These are phyloP conservation scores for Phaeodactylum tricornutum DNA, from an alignment of 108 stramenopile species.

Conservation along the genomic window DNA sequence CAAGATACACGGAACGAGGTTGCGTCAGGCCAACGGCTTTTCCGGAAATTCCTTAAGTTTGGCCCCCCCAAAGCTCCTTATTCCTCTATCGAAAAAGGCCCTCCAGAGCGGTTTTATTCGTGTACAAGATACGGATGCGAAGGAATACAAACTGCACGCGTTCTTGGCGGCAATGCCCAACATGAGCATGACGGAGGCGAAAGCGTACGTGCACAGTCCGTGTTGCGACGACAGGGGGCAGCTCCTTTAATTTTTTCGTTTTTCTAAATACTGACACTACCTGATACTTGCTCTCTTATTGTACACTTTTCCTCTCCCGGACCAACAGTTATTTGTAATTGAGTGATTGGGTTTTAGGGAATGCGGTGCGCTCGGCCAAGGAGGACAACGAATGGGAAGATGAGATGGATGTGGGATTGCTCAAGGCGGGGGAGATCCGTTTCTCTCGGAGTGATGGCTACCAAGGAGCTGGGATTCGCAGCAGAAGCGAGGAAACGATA, in stretches of 20 bases:
- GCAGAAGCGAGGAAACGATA: not conserved
- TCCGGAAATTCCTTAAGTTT: conserved; percentile 60
- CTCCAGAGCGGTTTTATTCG: conserved; percentile 46
- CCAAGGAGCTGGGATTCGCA: conserved; percentile 10
- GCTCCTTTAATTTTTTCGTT: not conserved
- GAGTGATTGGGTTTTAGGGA: conserved; percentile 72
- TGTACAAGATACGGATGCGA: conserved; percentile 70
- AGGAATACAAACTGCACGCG: conserved; percentile 71
- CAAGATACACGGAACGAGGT: conserved; percentile 48
- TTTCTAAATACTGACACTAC: not conserved
- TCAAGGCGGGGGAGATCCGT: conserved; percentile 13
- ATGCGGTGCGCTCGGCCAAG: conserved; percentile 47
- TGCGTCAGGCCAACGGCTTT: conserved; percentile 68
- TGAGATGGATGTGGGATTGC: conserved; percentile 2
- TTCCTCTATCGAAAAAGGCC: conserved; percentile 47
- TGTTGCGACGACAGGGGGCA: not conserved
- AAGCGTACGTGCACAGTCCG: conserved; percentile 25
- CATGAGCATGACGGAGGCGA: conserved; percentile 52
- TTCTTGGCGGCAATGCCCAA: conserved; percentile 59
- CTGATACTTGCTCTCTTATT: not conserved
- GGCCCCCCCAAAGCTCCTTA: conserved; percentile 73
- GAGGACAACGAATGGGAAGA: conserved; percentile 74
- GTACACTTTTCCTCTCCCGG: not conserved
- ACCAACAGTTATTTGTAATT: conserved; percentile 43
- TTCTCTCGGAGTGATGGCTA: conserved; percentile 3